Conservation (phyloP, 768 basidiomycete genomes). For the Termitomyces sp. region DNA sequence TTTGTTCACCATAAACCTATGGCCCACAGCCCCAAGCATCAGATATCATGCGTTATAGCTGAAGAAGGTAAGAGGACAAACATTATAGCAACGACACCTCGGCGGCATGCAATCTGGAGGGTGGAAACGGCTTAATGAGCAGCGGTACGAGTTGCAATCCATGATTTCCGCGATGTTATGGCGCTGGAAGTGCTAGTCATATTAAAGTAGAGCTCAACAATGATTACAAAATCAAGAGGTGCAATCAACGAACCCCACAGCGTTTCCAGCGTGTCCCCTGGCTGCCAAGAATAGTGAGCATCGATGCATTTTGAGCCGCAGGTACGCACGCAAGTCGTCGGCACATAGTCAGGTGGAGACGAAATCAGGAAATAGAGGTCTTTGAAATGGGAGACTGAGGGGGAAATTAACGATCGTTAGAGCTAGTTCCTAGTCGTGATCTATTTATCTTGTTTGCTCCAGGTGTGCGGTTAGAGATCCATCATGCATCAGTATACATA, state of each 20-base stretch:
- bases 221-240: neutral
- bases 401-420: neutral
- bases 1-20: constrained; percentile 62
- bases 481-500: constrained; percentile 12
- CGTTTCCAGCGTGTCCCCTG: constrained; percentile 72
- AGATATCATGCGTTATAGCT: neutral
- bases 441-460: constrained; percentile 15
- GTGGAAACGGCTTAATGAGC: constrained; percentile 61
- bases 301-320: constrained; percentile 8
- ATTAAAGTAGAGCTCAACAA: neutral
- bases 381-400: neutral
- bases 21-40: neutral
- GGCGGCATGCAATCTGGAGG: constrained; percentile 47
- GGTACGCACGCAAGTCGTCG: constrained; percentile 66
- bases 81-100: constrained; percentile 54
- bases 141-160: constrained; percentile 62
- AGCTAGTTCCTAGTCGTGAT: constrained; percentile 1
- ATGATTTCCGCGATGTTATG: constrained; percentile 67
- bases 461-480: constrained; percentile 17
- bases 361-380: neutral
- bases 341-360: constrained; percentile 46
- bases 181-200: constrained; percentile 68
- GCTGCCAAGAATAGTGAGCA: constrained; percentile 25
- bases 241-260: constrained; percentile 48
- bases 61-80: constrained; percentile 23